Percentiles rank a stretch among this genome's conserved stretches.
phyloP scores from a whole-genome alignment of 768 basidiomycete species.

The Collybia mongolica region DNA sequence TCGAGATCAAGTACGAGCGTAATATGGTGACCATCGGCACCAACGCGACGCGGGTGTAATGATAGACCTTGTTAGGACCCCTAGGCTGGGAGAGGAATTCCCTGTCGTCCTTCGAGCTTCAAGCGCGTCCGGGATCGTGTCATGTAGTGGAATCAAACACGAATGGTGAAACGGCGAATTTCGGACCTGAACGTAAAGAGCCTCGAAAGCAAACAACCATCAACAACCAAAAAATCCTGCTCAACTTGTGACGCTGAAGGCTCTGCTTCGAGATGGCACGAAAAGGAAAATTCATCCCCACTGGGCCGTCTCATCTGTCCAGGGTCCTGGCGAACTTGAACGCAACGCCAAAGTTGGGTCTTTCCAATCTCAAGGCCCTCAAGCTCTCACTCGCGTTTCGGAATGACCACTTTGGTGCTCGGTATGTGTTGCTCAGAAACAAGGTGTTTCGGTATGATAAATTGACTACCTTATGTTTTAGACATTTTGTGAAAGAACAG shows the following conservation, averaged over 20 bases:
- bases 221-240: constrained; percentile 11
- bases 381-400: constrained; percentile 55
- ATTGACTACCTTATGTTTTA: constrained; percentile 19
- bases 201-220: constrained; percentile 8
- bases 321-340: constrained; percentile 51
- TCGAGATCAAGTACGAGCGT: no score
- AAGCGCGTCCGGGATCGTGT: no score
- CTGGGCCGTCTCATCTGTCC: constrained; percentile 57
- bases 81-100: no score
- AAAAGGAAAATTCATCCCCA: constrained; percentile 18
- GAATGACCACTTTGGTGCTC: constrained; percentile 76
- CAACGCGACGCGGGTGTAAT: no score
- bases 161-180: no score
- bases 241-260: background rate
- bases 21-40: no score
- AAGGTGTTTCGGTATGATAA: background rate
- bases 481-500: constrained; percentile 80
- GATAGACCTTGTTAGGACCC: no score
- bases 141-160: no score
- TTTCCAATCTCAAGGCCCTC: constrained; percentile 49
- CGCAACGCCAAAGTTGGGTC: constrained; percentile 45
- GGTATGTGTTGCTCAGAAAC: constrained; percentile 39
- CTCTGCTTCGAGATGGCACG: constrained; percentile 14
- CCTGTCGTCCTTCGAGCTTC: no score
- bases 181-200: no score